phyloP scores from a whole-genome alignment of 2,329 filamentous ascomycete species.

The Colletotrichum sansevieriae region DNA sequence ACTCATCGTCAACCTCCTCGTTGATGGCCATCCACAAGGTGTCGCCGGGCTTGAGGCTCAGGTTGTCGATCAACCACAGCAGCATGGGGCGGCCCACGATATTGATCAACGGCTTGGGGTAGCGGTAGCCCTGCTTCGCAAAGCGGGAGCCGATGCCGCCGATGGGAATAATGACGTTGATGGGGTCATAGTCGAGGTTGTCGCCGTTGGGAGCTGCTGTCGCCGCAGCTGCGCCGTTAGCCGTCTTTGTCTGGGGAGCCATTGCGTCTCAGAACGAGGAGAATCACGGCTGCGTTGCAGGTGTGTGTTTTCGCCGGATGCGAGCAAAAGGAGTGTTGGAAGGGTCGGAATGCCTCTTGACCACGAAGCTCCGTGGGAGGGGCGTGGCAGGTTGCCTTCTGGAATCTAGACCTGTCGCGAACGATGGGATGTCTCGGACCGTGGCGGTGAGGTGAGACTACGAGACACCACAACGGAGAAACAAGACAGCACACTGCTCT shows the following conservation, averaged over 20 bases:
- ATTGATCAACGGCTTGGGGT: conserved; percentile 50
- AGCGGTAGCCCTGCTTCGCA: conserved; percentile 48
- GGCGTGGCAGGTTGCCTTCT: conserved; percentile 10
- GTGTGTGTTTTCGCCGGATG: conserved; percentile 5
- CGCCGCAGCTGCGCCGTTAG: background rate
- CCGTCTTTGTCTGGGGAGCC: conserved; percentile 29
- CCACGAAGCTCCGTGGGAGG: conserved; percentile 10
- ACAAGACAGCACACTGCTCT: conserved; percentile 4
- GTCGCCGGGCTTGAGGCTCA: conserved; percentile 45
- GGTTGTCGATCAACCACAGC: conserved; percentile 48
- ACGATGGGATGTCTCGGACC: conserved; percentile 23
- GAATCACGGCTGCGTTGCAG: conserved; percentile 2
- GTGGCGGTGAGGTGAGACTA: conserved; percentile 33
- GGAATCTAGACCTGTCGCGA: conserved; percentile 20
- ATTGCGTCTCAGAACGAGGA: conserved; percentile 16
- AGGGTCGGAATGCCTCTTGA: background rate
- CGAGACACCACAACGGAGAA: conserved; percentile 15
- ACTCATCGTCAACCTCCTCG: conserved; percentile 48
- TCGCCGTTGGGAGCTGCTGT: conserved; percentile 31
- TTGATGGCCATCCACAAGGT: conserved; percentile 50
- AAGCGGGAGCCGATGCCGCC: conserved; percentile 50
- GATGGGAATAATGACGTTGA: conserved; percentile 51
- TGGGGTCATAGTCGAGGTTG: conserved; percentile 41
- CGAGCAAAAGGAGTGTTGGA: conserved; percentile 5
- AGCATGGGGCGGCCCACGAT: conserved; percentile 50